Evolutionary conservation across 495 filamentous ascomycete genomes (phyloP).

Genomic region (Trichoderma asperelloides): DNA sequence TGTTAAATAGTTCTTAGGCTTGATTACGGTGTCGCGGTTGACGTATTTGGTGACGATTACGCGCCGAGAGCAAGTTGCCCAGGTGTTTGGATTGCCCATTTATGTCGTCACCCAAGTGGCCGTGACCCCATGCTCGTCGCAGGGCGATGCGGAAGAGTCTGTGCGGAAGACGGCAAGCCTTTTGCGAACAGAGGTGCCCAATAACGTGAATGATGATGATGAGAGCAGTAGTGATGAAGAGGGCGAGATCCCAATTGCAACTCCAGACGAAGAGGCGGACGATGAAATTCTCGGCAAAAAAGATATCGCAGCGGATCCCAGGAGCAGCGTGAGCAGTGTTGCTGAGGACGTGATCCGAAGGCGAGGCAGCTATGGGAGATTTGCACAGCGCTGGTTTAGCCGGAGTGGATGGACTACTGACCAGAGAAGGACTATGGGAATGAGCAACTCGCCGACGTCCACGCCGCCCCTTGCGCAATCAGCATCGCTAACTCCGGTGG

Average conservation of each 20-base stretch:
- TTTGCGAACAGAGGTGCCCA: conserved; percentile 22
- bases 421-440: conserved; percentile 46
- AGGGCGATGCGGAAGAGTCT: conserved; percentile 59
- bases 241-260: conserved; percentile 9
- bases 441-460: conserved; percentile 28
- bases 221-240: conserved; percentile 27
- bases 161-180: conserved; percentile 55
- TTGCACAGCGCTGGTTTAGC: conserved; percentile 85
- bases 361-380: conserved; percentile 73
- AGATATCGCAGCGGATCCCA: conserved; percentile 16
- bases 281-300: conserved; percentile 14
- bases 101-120: conserved; percentile 82
- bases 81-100: conserved; percentile 69
- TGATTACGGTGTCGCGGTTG: conserved; percentile 59
- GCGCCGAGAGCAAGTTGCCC: conserved; percentile 76
- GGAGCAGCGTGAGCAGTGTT: conserved; percentile 54
- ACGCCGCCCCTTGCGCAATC: conserved; percentile 14
- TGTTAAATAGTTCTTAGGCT: conserved; percentile 37
- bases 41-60: conserved; percentile 81
- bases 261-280: conserved; percentile 19
- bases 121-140: conserved; percentile 74
- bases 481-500: not conserved
- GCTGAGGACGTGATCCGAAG: conserved; percentile 76
- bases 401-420: conserved; percentile 64
- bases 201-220: conserved; percentile 28